Conservation (phyloP, 1,284 basidiomycete genomes). For the Naganishia liquefaciens region DNA sequence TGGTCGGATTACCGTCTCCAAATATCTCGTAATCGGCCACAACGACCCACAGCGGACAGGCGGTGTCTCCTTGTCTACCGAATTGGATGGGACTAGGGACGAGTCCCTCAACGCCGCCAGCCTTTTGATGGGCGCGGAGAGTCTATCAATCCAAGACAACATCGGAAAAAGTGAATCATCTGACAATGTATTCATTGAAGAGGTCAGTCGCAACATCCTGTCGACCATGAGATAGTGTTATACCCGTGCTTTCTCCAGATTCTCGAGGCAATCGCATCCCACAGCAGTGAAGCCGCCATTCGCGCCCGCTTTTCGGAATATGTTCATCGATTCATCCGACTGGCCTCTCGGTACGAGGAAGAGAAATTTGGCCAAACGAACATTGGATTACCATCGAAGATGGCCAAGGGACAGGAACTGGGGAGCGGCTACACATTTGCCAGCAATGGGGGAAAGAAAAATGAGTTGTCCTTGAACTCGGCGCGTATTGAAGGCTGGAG, state of each 20-base stretch:
- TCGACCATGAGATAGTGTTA: slow-evolving; percentile 41
- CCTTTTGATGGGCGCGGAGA: not conserved
- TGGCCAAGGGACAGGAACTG: slow-evolving; percentile 54
- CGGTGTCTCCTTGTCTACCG: not conserved
- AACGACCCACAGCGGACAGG: too few species aligned
- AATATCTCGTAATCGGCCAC: slow-evolving; percentile 43
- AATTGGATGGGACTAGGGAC: not conserved
- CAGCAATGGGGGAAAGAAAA: slow-evolving; percentile 63
- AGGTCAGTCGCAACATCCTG: slow-evolving; percentile 62
- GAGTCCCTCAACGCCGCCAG: not conserved
- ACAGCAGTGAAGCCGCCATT: slow-evolving; percentile 77
- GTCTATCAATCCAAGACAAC: not conserved
- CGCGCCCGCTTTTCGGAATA: slow-evolving; percentile 77
- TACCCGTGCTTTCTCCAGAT: slow-evolving; percentile 56
- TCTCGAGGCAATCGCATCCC: slow-evolving; percentile 66
- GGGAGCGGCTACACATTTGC: slow-evolving; percentile 70
- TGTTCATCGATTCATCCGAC: slow-evolving; percentile 68
- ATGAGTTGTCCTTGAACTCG: slow-evolving; percentile 68
- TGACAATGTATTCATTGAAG: slow-evolving; percentile 87
- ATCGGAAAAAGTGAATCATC: slow-evolving; percentile 63
- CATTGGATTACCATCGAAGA: slow-evolving; percentile 61
- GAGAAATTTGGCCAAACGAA: slow-evolving; percentile 65
- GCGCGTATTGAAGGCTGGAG: slow-evolving; percentile 79
- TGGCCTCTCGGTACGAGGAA: slow-evolving; percentile 78
- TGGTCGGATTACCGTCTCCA: slow-evolving; percentile 79